Conservation (phyloP, 768 basidiomycete species). For the Phlebiopsis flavidoalba region DNA sequence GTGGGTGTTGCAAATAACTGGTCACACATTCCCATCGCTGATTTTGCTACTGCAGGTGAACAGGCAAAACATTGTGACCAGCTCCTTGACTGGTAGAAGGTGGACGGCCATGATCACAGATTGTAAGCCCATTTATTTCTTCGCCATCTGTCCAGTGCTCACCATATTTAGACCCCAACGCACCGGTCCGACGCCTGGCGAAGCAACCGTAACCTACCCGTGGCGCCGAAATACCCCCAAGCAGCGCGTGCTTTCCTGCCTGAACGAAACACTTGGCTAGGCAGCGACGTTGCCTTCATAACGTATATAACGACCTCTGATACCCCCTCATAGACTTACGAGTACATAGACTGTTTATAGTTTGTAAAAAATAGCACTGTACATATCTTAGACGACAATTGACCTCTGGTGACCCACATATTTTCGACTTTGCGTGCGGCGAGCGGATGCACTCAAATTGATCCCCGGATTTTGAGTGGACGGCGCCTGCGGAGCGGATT, state of each 20-base stretch:
- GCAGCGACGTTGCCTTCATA: conserved; percentile 21
- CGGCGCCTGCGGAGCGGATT: conserved; percentile 9
- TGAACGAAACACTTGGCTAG: conserved; percentile 43
- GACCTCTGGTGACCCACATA: not conserved
- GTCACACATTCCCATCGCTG: not conserved
- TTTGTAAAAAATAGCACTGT: not conserved
- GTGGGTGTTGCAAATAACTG: conserved; percentile 33
- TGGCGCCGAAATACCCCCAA: conserved; percentile 58
- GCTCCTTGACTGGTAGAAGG: conserved; percentile 51
- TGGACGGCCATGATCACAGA: conserved; percentile 80
- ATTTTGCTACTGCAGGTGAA: conserved; percentile 46
- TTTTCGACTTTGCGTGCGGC: not conserved
- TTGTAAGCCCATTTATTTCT: conserved; percentile 30
- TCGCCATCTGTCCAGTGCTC: not conserved
- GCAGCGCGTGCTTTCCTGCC: conserved; percentile 54
- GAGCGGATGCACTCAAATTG: not conserved
- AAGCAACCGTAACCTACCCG: conserved; percentile 45
- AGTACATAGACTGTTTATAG: not conserved
- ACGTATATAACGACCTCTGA: not conserved
- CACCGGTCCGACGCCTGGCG: conserved; percentile 51
- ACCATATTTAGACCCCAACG: conserved; percentile 41
- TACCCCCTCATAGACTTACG: not conserved
- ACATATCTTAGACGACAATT: not conserved
- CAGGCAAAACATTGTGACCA: conserved; percentile 54
- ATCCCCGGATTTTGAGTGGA: conserved; percentile 10